Conservation (phyloP, 345 rosid genomes). For the Eucalyptus regnans region DNA sequence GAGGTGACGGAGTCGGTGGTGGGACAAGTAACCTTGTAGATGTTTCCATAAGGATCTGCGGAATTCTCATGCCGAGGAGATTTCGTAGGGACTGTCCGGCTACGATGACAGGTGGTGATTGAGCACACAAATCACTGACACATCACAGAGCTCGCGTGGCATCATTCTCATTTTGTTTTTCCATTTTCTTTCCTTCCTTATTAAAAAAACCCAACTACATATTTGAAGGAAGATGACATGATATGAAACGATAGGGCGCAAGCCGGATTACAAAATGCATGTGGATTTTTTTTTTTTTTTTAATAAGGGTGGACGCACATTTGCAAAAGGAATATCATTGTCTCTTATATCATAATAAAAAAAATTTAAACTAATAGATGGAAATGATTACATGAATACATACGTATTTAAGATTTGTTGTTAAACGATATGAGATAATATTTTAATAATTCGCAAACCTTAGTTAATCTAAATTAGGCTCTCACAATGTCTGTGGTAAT, state of each 20-base stretch:
- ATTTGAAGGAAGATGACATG: no score
- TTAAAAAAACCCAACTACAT: neutral
- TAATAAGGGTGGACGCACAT: rapidly evolving
- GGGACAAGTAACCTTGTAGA: neutral
- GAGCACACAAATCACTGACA: neutral
- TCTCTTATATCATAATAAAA: rapidly evolving
- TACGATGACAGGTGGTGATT: neutral
- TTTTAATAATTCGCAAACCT: neutral
- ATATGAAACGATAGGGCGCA: no score
- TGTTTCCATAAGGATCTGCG: neutral
- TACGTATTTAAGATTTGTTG: rapidly evolving
- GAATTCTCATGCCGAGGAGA: neutral
- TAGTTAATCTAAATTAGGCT: neutral
- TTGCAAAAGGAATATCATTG: rapidly evolving
- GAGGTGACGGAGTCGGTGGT: neutral
- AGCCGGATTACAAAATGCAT: no score
- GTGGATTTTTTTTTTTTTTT: no score
- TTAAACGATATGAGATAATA: rapidly evolving
- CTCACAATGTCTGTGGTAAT: rapidly evolving
- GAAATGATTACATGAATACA: rapidly evolving
- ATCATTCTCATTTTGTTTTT: neutral
- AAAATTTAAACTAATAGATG: rapidly evolving
- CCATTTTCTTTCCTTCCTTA: neutral
- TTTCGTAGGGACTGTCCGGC: rapidly evolving
- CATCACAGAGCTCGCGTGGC: neutral